Evolutionary conservation across 2,329 filamentous ascomycete species (phyloP), one percentile per base, ranked within the genome.

Genomic region (Lecanosticta acicola): DNA sequence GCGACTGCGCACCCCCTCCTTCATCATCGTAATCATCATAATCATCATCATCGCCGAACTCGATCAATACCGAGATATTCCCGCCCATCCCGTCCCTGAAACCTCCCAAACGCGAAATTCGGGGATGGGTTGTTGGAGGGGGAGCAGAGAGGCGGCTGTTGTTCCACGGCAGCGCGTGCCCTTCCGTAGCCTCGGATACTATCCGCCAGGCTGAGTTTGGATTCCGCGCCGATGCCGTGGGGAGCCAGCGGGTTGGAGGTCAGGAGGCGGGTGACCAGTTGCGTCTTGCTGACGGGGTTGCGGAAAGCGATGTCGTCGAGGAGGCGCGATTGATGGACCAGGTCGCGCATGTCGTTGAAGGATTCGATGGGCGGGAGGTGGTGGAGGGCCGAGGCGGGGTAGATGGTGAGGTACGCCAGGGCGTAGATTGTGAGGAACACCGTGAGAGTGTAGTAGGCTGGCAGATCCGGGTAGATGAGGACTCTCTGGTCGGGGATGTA

Each of bases 321-420:
- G 14, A 94, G 71, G 18, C 84, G 83, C 35, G 82, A 83, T 55
- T 83, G 82, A 48, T 86, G 81, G 34, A 91, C 73, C 63, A 91
- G 90, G 60, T 81, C 84, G 56, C 94, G 77, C 17, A 90, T 73
- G 62, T 90, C 87, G 1, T 85, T 85, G 14, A 94, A 73, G 38
- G 78, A 87, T 49, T 76, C 78, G 68, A 4, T 78, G 43, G 41
- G 57, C 67, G 85, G 91, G 18, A 90, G 66, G 40, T 45, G 45
- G 39, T 48, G 46, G 20, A 51, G 48, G 13, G 41, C 43, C 29
- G 32, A 39, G 18, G 80, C 71, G 3, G 88, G 77, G 59, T 93
- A 79, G 35, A 78, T 78, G 41, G 90, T n/a, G 87, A 84, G 78
- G 62, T 47, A 91, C 71, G 10, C 76, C 11, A 82, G 56, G 10